Evolutionary conservation across 352 stramenopile genomes (phyloP), one percentile per base, ranked within the genome.

Genomic region (Pythium plurisporium): DNA sequence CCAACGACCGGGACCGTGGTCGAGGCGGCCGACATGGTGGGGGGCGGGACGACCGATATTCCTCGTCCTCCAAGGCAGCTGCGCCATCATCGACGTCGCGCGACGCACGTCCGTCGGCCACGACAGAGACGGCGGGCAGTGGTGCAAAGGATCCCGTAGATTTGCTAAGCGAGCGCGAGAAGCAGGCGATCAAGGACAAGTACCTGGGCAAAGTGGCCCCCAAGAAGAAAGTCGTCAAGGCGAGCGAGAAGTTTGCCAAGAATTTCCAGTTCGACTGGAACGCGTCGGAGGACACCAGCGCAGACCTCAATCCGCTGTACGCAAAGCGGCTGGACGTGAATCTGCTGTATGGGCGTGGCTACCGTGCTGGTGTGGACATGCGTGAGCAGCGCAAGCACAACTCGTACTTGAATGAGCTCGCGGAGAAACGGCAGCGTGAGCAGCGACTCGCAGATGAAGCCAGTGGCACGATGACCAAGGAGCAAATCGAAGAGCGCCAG

Each of bases 221-320:
- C 61, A 96, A 95, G 68, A 96, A 96, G 49, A 94, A 91, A 62
- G 72, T 96, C 20, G 76, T 94, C 15, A 97, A 97, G 57, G 86
- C 93, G 14, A 96, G 85, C 26, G 89, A 97, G 50, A 97, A 97
- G 63, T 97, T 96, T 52, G 77, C 82, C 31, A 92, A 95, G 62
- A 94, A 96, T 63, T 97, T 97, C 59, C 85, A 97, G 61, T 98
- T 98, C 62, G 87, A 98, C 64, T 98, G 93, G 93, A 87, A 98
- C 30, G 77, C 84, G 11, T 79, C 70, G 0, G 93, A 98, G 36
- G 93, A 98, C 65, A 98, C 93, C 30, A 95, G 81, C 25, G 50
- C 69, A 11, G 91, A 97, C 56, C 51, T 96, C 20, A 97, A 98
- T 58, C 91, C 91, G 19, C 62, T 98, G 58, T 98, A 98, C 59